These are phyloP conservation scores for Apiospora koreana DNA, from an alignment of 2,329 filamentous ascomycete genomes.

Conservation along the genomic window DNA sequence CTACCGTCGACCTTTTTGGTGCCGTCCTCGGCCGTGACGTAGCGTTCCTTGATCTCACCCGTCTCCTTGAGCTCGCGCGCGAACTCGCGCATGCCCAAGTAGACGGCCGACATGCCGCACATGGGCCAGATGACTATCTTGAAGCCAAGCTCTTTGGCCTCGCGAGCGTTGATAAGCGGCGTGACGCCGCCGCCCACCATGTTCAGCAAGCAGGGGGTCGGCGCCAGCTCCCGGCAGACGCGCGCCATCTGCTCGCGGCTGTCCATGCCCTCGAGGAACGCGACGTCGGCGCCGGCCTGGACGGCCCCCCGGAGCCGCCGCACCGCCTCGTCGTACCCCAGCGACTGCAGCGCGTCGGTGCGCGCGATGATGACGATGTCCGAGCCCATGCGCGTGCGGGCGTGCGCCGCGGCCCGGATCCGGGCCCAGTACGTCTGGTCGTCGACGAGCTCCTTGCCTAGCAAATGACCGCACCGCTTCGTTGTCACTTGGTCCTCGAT, in stretches of 20 bases:
- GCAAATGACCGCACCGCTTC: conserved; percentile 40
- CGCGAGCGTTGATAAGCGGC: conserved; percentile 27
- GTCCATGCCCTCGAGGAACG: conserved; percentile 54
- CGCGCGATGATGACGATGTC: conserved; percentile 61
- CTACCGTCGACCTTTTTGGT: conserved; percentile 25
- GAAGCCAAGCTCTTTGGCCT: conserved; percentile 32
- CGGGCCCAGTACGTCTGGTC: conserved; percentile 28
- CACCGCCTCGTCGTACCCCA: conserved; percentile 53
- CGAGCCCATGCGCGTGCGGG: conserved; percentile 38
- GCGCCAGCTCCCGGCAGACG: conserved; percentile 37
- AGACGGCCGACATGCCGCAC: conserved; percentile 31
- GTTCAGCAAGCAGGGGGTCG: conserved; percentile 34
- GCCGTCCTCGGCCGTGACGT: conserved; percentile 22
- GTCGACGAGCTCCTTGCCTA: conserved; percentile 34
- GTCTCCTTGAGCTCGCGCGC: conserved; percentile 33
- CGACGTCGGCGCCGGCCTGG: conserved; percentile 52
- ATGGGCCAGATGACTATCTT: conserved; percentile 35
- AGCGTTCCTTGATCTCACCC: conserved; percentile 30
- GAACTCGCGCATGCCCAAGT: conserved; percentile 32
- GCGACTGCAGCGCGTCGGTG: conserved; percentile 54
- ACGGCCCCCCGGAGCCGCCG: conserved; percentile 45
- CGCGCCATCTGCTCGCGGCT: conserved; percentile 43
- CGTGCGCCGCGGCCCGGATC: conserved; percentile 33
- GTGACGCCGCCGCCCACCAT: conserved; percentile 35
- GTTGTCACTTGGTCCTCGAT: conserved; percentile 36